Conservation (phyloP, 2,329 filamentous ascomycete genomes). For the Pseudofabraea citricarpa region DNA sequence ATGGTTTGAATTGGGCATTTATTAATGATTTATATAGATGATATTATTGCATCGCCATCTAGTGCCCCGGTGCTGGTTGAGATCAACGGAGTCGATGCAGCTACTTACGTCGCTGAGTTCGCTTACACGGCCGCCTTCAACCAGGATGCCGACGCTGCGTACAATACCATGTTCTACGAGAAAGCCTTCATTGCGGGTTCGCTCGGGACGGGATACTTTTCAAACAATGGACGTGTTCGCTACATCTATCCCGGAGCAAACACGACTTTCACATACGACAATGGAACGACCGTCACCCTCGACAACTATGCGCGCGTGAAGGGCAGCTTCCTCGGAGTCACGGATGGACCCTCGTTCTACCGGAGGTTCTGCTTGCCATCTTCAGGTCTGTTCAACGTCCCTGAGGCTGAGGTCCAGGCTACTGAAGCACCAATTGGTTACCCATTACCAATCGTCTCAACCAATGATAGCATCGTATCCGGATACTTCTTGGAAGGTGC, state of each 20-base stretch:
- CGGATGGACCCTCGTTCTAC: conserved; percentile 23
- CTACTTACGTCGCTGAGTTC: conserved; percentile 42
- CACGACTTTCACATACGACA: conserved; percentile 35
- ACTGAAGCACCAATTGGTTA: conserved; percentile 15
- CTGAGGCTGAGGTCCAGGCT: background rate
- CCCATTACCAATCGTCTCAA: conserved; percentile 18
- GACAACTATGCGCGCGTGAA: conserved; percentile 32
- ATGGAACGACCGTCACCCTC: conserved; percentile 29
- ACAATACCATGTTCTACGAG: conserved; percentile 37
- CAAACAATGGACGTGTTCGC: conserved; percentile 29
- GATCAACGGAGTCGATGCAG: conserved; percentile 53
- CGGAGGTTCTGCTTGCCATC: conserved; percentile 16
- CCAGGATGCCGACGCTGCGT: conserved; percentile 36
- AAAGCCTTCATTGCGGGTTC: conserved; percentile 21
- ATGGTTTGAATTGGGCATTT: background rate
- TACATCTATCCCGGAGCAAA: conserved; percentile 35
- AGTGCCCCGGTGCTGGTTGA: conserved; percentile 41
- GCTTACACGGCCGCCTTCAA: conserved; percentile 30
- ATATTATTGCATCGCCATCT: conserved; percentile 37
- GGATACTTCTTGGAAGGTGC: conserved; percentile 25
- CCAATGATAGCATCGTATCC: conserved; percentile 19
- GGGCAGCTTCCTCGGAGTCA: conserved; percentile 26
- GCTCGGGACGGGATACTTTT: conserved; percentile 30
- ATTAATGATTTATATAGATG: conserved; percentile 20
- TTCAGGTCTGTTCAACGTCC: background rate